Conservation (phyloP, 2,329 filamentous ascomycete species). For the Ascochyta koolunga region DNA sequence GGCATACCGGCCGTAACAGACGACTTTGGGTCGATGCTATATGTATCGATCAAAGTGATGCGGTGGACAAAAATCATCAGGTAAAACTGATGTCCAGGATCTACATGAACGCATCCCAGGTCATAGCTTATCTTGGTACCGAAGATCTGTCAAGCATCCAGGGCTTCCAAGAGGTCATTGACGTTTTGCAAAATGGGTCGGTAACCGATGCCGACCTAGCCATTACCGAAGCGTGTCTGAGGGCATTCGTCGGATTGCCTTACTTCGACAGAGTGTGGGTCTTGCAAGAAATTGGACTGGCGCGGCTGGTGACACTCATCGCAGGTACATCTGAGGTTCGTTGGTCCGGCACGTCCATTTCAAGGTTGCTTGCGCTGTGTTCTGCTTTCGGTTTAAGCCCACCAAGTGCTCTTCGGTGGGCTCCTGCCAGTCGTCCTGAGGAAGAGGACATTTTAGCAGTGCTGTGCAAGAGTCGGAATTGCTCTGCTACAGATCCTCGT, state of each 20-base stretch:
- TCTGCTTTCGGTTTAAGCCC: too few relatives aligned
- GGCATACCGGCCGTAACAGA: slow-evolving; percentile 2
- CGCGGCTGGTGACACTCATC: neutral
- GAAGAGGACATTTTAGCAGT: slow-evolving; percentile 12
- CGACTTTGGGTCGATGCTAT: slow-evolving; percentile 27
- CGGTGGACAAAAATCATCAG: slow-evolving; percentile 18
- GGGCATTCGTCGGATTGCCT: neutral
- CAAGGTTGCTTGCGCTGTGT: too few relatives aligned
- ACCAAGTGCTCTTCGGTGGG: too few relatives aligned
- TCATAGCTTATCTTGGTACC: slow-evolving; percentile 8
- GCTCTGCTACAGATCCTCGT: slow-evolving; percentile 12
- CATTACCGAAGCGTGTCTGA: too few relatives aligned
- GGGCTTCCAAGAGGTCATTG: too few relatives aligned
- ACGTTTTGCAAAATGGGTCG: too few relatives aligned
- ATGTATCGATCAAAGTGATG: slow-evolving; percentile 27
- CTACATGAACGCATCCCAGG: slow-evolving; percentile 6
- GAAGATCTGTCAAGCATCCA: neutral
- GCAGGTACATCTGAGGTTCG: neutral
- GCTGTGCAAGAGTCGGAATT: slow-evolving; percentile 9
- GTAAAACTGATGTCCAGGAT: slow-evolving; percentile 22
- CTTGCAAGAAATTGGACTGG: slow-evolving; percentile 24
- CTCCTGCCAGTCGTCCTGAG: neutral
- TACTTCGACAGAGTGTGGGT: slow-evolving; percentile 27
- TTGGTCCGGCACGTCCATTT: too few relatives aligned
- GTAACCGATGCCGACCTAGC: too few relatives aligned